phyloP scores from a whole-genome alignment of 345 rosid species.

The Eucalyptus cloeziana region DNA sequence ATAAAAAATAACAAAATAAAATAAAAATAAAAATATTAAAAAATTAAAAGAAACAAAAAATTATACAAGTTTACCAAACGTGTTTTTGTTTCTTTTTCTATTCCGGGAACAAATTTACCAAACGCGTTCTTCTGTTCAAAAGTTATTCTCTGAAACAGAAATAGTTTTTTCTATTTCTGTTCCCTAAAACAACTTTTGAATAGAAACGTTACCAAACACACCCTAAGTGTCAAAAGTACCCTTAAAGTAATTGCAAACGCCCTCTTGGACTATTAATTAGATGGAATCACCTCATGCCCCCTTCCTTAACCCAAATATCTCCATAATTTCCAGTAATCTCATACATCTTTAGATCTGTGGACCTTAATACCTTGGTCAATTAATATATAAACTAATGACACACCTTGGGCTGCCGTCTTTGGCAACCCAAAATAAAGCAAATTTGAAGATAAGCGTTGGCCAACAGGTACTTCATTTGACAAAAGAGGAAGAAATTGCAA shows the following conservation, averaged over 20 bases:
- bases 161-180: too few relatives aligned
- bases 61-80: too few relatives aligned
- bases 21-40: too few relatives aligned
- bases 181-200: too few relatives aligned
- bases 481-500: not conserved
- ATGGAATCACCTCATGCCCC: not conserved
- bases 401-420: not conserved
- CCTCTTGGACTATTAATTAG: not conserved
- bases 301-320: not conserved
- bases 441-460: not conserved
- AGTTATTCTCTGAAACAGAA: too few relatives aligned
- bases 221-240: not conserved
- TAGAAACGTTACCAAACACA: too few relatives aligned
- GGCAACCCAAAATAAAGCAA: not conserved
- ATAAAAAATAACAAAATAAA: too few relatives aligned
- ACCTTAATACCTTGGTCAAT: not conserved
- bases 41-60: too few relatives aligned
- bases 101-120: too few relatives aligned
- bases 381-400: not conserved
- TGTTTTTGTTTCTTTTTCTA: too few relatives aligned
- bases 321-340: not conserved
- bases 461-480: not conserved
- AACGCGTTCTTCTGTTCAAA: too few relatives aligned
- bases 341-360: not conserved
- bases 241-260: not conserved